Percentiles rank a stretch among this genome's conserved stretches.
Evolutionary conservation across 345 rosid genomes (phyloP).

Genomic region (Diplotaxis tenuifolia): DNA sequence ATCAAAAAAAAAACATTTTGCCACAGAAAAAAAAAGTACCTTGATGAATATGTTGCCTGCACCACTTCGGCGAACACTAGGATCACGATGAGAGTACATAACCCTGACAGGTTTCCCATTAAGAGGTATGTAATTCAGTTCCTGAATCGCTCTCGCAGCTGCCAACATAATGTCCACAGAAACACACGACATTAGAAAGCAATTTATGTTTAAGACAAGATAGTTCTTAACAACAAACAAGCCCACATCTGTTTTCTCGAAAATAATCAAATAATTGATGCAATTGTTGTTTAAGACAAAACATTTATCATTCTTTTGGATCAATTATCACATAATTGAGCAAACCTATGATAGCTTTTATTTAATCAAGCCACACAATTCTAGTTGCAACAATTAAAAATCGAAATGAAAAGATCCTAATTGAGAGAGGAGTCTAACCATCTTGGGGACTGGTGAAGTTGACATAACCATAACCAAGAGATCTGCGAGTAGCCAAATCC

Average conservation of each 20-base stretch:
- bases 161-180: not conserved
- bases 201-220: no score
- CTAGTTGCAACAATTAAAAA: no score
- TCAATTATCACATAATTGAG: no score
- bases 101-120: conserved; percentile 77
- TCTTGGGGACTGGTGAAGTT: conserved; percentile 71
- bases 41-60: conserved; percentile 87
- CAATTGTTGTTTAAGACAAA: not conserved
- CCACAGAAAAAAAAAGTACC: conserved; percentile 40
- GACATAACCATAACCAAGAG: conserved; percentile 89
- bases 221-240: no score
- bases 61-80: conserved; percentile 62
- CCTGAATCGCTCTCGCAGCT: conserved; percentile 86
- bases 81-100: conserved; percentile 57
- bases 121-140: conserved; percentile 69
- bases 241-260: no score
- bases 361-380: no score
- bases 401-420: no score
- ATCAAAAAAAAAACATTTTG: no score
- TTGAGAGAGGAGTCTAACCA: conserved; percentile 44
- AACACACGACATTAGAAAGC: no score
- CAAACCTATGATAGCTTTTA: no score
- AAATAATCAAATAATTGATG: not conserved
- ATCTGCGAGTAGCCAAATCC: conserved; percentile 69
- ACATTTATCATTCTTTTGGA: no score